These are phyloP conservation scores for Penicillium maclennaniae DNA, from an alignment of 495 filamentous ascomycete genomes.

Conservation along the genomic window DNA sequence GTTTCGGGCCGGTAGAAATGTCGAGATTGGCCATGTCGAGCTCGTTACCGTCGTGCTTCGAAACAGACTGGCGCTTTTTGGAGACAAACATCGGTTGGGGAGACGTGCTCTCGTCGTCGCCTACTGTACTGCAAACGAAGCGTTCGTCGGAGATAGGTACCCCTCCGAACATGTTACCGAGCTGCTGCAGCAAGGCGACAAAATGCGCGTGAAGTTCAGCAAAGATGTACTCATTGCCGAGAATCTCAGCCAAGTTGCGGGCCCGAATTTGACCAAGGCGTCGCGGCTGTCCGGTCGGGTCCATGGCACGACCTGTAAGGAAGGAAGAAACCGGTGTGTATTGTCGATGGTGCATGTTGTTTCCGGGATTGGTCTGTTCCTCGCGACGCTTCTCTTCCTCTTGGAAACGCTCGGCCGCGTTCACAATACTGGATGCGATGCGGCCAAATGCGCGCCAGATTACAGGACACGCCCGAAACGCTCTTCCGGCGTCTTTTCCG, in stretches of 20 bases:
- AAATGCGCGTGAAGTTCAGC: constrained; percentile 80
- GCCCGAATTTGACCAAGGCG: constrained; percentile 57
- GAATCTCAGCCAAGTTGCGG: constrained; percentile 77
- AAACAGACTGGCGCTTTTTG: constrained; percentile 15
- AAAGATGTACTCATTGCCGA: constrained; percentile 83
- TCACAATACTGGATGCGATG: constrained; percentile 71
- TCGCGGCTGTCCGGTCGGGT: constrained; percentile 54
- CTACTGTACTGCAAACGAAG: constrained; percentile 41
- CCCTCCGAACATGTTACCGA: constrained; percentile 52
- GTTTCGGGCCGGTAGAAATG: constrained; percentile 38
- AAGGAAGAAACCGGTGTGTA: constrained; percentile 61
- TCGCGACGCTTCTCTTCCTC: constrained; percentile 46
- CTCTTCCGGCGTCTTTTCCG: constrained; percentile 65
- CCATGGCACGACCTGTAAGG: constrained; percentile 55
- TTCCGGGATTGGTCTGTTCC: constrained; percentile 31
- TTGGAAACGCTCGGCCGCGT: constrained; percentile 53
- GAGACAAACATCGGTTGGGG: constrained; percentile 24
- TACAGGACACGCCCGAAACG: constrained; percentile 69
- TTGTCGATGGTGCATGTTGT: constrained; percentile 25
- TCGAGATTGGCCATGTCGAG: constrained; percentile 37
- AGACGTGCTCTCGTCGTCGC: constrained; percentile 26
- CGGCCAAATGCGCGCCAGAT: constrained; percentile 73
- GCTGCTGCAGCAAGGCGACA: constrained; percentile 64
- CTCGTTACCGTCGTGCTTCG: constrained; percentile 31
- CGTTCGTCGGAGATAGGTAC: constrained; percentile 42